Evolutionary conservation across 257 asterid species (phyloP).

Genomic region (Solanum chiquidenum): DNA sequence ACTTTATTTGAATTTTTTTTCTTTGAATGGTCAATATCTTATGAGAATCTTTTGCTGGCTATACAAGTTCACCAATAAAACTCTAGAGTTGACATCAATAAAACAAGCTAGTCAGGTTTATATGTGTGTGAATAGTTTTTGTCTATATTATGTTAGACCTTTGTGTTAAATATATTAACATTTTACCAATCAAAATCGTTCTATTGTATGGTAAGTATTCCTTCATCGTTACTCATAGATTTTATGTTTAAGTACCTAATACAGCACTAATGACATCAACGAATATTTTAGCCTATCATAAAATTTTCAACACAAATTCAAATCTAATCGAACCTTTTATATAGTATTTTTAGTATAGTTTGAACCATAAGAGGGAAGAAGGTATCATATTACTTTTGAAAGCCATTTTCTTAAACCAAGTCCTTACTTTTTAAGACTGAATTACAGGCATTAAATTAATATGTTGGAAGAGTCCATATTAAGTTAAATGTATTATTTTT

Average conservation of each 20-base stretch:
- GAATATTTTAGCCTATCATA: neutral
- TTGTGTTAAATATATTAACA: neutral
- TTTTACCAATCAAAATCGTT: neutral
- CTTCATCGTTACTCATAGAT: neutral
- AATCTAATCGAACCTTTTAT: neutral
- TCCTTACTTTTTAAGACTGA: neutral
- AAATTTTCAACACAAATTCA: no score
- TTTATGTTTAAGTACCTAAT: neutral
- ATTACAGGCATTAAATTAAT: neutral
- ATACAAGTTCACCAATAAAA: slow-evolving; percentile 24
- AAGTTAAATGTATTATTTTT: neutral
- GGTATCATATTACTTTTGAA: neutral
- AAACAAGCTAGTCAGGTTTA: slow-evolving; percentile 14
- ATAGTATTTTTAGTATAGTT: neutral
- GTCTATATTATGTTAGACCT: neutral
- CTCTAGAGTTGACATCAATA: slow-evolving; percentile 22
- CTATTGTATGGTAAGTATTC: fast-evolving
- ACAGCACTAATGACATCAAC: fast-evolving
- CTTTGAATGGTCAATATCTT: slow-evolving; percentile 75
- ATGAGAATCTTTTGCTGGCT: slow-evolving; percentile 62
- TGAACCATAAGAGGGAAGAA: neutral
- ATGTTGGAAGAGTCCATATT: neutral
- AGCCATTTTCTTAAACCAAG: neutral
- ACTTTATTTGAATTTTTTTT: slow-evolving; percentile 33
- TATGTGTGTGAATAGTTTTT: neutral